These are phyloP conservation scores for Phaeosphaeriaceae sp. DNA, from an alignment of 2,329 filamentous ascomycete species.

Conservation along the genomic window DNA sequence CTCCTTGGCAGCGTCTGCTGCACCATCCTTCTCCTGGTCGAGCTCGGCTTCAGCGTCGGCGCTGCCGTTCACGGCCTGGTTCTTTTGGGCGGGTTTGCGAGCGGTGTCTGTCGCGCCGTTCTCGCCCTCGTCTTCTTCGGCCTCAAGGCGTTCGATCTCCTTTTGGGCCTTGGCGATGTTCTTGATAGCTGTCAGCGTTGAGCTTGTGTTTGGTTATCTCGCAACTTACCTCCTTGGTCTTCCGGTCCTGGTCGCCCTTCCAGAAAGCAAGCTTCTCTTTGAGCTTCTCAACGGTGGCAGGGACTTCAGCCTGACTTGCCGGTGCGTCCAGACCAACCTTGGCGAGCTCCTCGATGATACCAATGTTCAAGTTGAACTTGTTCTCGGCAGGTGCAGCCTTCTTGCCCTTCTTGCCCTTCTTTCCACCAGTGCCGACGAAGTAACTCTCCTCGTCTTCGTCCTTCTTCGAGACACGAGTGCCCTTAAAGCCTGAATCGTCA, in stretches of 20 bases:
- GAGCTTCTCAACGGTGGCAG: conserved; percentile 82
- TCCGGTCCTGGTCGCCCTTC: conserved; percentile 87
- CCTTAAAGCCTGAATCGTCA: conserved; percentile 84
- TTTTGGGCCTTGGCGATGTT: conserved; percentile 97
- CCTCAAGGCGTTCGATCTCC: conserved; percentile 84
- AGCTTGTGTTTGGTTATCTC: neutral
- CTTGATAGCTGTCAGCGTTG: conserved; percentile 57
- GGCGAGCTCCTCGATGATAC: conserved; percentile 88
- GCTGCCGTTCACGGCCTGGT: conserved; percentile 60
- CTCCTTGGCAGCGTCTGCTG: conserved; percentile 64
- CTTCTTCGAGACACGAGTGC: conserved; percentile 83
- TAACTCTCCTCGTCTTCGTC: conserved; percentile 88
- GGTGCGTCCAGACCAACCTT: conserved; percentile 87
- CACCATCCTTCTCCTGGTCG: conserved; percentile 65
- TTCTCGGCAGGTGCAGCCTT: conserved; percentile 63
- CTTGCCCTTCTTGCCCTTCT: conserved; percentile 89
- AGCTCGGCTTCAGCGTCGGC: conserved; percentile 62
- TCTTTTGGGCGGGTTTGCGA: conserved; percentile 61
- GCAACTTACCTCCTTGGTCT: conserved; percentile 84
- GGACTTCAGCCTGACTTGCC: conserved; percentile 82
- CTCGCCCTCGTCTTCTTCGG: conserved; percentile 68
- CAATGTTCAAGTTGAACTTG: conserved; percentile 86
- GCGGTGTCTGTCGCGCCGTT: conserved; percentile 62
- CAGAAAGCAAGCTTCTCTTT: conserved; percentile 90
- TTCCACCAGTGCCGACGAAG: conserved; percentile 73